Conservation (phyloP, 73 alveolate genomes). For the Paramecium caudatum region DNA sequence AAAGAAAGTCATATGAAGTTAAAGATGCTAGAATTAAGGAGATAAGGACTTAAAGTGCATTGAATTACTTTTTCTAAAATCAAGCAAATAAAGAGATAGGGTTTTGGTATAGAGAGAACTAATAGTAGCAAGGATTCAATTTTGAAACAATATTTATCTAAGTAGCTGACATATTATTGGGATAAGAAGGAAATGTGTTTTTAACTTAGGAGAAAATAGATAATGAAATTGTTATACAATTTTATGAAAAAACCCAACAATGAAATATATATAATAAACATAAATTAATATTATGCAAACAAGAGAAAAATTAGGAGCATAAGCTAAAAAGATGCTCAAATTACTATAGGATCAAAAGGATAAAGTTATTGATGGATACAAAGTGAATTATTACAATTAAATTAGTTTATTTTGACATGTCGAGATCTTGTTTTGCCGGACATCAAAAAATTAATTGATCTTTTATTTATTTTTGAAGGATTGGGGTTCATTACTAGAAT, state of each 20-base stretch:
- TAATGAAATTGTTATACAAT: too few species aligned
- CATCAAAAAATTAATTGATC: constrained; percentile 67
- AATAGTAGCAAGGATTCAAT: not conserved
- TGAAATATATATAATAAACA: too few species aligned
- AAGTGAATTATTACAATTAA: not conserved
- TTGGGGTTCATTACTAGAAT: constrained; percentile 74
- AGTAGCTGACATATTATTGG: not conserved
- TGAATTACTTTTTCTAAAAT: not conserved
- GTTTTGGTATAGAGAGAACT: constrained; percentile 34
- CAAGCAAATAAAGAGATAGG: not conserved
- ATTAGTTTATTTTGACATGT: not conserved
- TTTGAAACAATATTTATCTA: too few species aligned
- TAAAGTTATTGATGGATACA: not conserved
- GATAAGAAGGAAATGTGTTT: not conserved
- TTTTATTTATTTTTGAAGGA: constrained; percentile 73
- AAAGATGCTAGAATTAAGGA: too few species aligned
- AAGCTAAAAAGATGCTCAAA: constrained; percentile 56
- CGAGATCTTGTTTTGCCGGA: constrained; percentile 49
- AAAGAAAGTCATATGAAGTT: too few species aligned
- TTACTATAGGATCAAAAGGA: constrained; percentile 19
- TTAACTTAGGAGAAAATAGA: too few species aligned
- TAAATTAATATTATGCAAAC: too few species aligned
- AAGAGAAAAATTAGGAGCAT: constrained; percentile 50
- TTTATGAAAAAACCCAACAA: too few species aligned
- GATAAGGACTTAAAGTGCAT: not conserved